Evolutionary conservation across 1,284 basidiomycete species (phyloP).

Genomic region (Pseudozyma thailandica): DNA sequence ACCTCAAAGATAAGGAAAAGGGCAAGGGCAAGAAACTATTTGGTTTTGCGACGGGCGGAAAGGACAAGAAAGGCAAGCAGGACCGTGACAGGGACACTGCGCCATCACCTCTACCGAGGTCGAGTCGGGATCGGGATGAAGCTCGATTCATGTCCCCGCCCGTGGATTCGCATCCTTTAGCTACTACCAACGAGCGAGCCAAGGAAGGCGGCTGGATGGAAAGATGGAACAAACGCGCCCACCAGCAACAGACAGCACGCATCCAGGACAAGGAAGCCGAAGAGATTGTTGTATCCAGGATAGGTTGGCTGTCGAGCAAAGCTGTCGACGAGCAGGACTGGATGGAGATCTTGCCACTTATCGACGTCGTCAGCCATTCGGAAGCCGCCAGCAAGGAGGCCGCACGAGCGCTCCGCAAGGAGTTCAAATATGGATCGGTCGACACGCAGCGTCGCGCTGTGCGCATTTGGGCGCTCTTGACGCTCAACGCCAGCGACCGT

Average conservation of each 20-base stretch:
- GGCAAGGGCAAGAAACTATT: constrained; percentile 43
- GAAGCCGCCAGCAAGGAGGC: constrained; percentile 61
- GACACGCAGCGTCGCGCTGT: constrained; percentile 53
- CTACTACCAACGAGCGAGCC: constrained; percentile 10
- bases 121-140: constrained; percentile 19
- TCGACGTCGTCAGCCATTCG: constrained; percentile 46
- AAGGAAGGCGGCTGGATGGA: constrained; percentile 48
- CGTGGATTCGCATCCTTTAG: constrained; percentile 1
- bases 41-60: constrained; percentile 27
- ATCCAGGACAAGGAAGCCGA: constrained; percentile 36
- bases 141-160: constrained; percentile 12
- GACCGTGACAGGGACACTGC: constrained; percentile 11
- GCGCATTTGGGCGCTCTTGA: constrained; percentile 55
- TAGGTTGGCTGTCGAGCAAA: constrained; percentile 47
- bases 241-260: constrained; percentile 24
- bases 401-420: constrained; percentile 56
- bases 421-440: constrained; percentile 54
- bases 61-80: constrained; percentile 34
- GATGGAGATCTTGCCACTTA: constrained; percentile 44
- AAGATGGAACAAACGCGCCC: constrained; percentile 30
- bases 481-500: constrained; percentile 53
- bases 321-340: constrained; percentile 41
- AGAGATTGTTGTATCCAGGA: constrained; percentile 18
- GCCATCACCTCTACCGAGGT: constrained; percentile 15
- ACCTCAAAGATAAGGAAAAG: constrained; percentile 30